A percentile compares a stretch with the other conserved stretches of the same genome.
These are phyloP conservation scores for Hymenoscyphus linearis DNA, from an alignment of 2,329 filamentous ascomycete genomes.

Conservation along the genomic window DNA sequence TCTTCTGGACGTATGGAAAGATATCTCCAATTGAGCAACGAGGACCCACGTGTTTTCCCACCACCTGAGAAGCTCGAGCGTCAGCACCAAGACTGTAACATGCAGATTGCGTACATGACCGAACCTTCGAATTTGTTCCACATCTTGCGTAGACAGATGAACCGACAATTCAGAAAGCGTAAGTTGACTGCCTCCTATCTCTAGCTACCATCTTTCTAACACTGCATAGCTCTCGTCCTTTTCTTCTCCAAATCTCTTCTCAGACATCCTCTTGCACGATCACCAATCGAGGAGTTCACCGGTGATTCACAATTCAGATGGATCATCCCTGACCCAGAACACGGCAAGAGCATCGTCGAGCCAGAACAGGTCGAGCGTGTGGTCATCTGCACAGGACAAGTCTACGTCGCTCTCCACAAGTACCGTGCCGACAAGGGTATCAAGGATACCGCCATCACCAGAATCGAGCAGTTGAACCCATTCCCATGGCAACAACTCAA, in stretches of 20 bases:
- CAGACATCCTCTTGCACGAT: slow-evolving; percentile 88
- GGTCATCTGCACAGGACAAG: slow-evolving; percentile 90
- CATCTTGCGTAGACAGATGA: slow-evolving; percentile 92
- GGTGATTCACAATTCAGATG: slow-evolving; percentile 91
- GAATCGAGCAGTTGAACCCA: slow-evolving; percentile 95
- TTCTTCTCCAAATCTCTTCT: slow-evolving; percentile 99
- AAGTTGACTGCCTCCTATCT: slow-evolving; percentile 39
- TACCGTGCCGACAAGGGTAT: slow-evolving; percentile 82
- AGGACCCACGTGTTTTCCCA: slow-evolving; percentile 92
- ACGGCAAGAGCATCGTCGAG: slow-evolving; percentile 69
- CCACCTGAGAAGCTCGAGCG: slow-evolving; percentile 82
- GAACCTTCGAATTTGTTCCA: slow-evolving; percentile 95
- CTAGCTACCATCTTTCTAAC: slow-evolving; percentile 17
- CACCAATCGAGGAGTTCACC: slow-evolving; percentile 82
- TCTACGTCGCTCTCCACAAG: slow-evolving; percentile 86
- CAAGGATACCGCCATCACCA: slow-evolving; percentile 88
- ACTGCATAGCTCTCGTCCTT: slow-evolving; percentile 68
- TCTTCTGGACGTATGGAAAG: slow-evolving; percentile 96
- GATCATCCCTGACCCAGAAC: slow-evolving; percentile 89
- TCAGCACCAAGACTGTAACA: slow-evolving; percentile 99
- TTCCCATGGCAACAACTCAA: slow-evolving; percentile 97
- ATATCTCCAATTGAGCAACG: slow-evolving; percentile 95
- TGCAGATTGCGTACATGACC: slow-evolving; percentile 98
- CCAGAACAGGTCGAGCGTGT: slow-evolving; percentile 89
- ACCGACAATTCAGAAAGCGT: slow-evolving; percentile 99